These are phyloP conservation scores for Dacryopinax spathularia DNA, from an alignment of 768 basidiomycete species.

Conservation along the genomic window DNA sequence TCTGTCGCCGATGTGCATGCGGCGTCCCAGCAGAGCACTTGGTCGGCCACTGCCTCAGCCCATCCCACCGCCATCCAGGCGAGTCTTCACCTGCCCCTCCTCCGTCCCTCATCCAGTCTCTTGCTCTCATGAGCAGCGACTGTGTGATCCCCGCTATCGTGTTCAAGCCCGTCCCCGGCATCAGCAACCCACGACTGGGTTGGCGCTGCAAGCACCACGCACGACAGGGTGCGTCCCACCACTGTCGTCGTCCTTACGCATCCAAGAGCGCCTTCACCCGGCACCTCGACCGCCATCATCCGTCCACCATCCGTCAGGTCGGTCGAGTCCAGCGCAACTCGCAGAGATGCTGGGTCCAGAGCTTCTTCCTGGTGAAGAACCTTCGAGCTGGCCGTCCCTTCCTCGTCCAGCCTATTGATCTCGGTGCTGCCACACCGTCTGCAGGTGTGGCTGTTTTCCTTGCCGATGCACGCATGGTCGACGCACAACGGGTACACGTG, in stretches of 20 bases:
- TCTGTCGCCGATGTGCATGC: neutral
- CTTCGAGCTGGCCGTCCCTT: neutral
- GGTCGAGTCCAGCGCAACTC: neutral
- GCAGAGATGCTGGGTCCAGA: neutral
- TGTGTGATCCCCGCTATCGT: neutral
- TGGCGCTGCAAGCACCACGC: neutral
- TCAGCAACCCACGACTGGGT: neutral
- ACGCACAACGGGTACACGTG: neutral
- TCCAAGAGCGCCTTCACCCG: neutral
- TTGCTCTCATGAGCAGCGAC: neutral
- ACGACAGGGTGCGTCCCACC: neutral
- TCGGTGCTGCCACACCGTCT: neutral
- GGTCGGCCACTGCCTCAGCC: neutral
- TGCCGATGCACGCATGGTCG: neutral
- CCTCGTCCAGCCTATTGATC: neutral
- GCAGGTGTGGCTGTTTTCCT: neutral
- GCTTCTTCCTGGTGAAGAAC: neutral
- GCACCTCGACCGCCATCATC: neutral
- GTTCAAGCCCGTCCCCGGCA: neutral
- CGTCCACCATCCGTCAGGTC: neutral
- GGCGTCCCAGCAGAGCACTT: neutral
- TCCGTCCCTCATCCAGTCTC: neutral
- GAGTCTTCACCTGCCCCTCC: neutral
- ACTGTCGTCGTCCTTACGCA: neutral
- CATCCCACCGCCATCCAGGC: neutral